Percentiles rank a stretch among this genome's conserved stretches.
These are phyloP conservation scores for Colletotrichum tamarilloi DNA, from an alignment of 2,329 filamentous ascomycete genomes.

Conservation along the genomic window DNA sequence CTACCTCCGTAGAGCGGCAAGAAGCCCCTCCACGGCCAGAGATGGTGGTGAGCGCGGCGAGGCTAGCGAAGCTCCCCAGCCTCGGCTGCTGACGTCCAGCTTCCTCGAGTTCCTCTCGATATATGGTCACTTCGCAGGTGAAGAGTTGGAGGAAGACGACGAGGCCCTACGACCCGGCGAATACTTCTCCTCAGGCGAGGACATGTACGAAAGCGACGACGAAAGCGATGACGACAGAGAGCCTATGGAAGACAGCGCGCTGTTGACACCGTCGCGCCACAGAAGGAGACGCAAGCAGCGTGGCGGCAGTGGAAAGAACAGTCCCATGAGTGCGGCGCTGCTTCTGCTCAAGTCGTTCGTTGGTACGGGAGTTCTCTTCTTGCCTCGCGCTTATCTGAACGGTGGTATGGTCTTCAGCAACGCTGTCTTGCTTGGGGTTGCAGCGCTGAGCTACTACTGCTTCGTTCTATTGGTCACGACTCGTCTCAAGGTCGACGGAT, in stretches of 20 bases:
- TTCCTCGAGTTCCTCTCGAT: slow-evolving; percentile 96
- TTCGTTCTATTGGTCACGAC: slow-evolving; percentile 94
- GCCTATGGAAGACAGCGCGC: slow-evolving; percentile 87
- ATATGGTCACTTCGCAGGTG: slow-evolving; percentile 97
- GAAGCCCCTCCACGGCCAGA: slow-evolving; percentile 63
- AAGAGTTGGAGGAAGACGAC: slow-evolving; percentile 96
- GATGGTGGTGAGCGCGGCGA: slow-evolving; percentile 53
- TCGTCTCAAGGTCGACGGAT: slow-evolving; percentile 87
- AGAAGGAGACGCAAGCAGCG: slow-evolving; percentile 82
- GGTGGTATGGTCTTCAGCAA: slow-evolving; percentile 98
- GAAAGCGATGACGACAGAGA: slow-evolving; percentile 75
- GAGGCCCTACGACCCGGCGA: slow-evolving; percentile 88
- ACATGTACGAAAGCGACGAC: slow-evolving; percentile 53
- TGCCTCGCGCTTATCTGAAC: slow-evolving; percentile 93
- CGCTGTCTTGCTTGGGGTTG: slow-evolving; percentile 86
- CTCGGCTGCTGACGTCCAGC: slow-evolving; percentile 84
- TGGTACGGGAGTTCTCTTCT: slow-evolving; percentile 92
- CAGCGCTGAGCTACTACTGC: slow-evolving; percentile 92
- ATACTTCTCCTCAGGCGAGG: slow-evolving; percentile 84
- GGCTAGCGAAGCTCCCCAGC: slow-evolving; percentile 53
- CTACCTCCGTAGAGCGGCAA: slow-evolving; percentile 82
- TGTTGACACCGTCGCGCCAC: slow-evolving; percentile 80
- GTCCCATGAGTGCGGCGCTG: slow-evolving; percentile 81
- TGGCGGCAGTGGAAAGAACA: slow-evolving; percentile 79
- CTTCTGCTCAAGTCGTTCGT: slow-evolving; percentile 97